Evolutionary conservation across 352 stramenopile species (phyloP).

Genomic region (Elongisporangium senticosum): DNA sequence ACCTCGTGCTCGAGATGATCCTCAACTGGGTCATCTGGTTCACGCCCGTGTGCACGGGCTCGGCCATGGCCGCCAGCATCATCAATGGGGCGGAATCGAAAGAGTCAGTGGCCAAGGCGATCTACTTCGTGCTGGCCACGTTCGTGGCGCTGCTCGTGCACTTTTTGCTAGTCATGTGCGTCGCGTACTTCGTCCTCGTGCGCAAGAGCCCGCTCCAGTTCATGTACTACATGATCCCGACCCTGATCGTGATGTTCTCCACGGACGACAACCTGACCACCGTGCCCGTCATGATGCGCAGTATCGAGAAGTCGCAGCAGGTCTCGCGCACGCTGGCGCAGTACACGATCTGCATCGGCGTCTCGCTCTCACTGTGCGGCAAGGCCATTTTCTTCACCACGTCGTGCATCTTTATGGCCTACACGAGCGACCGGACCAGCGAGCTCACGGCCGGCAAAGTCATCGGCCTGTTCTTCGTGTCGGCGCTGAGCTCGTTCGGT

Average conservation of each 20-base stretch:
- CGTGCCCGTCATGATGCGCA: constrained; percentile 56
- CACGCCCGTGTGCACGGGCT: constrained; percentile 41
- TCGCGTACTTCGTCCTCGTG: constrained; percentile 50
- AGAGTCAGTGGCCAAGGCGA: constrained; percentile 21
- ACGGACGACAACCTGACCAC: constrained; percentile 40
- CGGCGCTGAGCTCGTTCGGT: constrained; percentile 46
- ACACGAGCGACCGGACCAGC: constrained; percentile 35
- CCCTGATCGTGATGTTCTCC: constrained; percentile 50
- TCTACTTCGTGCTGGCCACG: constrained; percentile 40
- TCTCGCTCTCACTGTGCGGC: constrained; percentile 44
- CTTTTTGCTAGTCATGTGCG: constrained; percentile 49
- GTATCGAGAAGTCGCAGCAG: constrained; percentile 51
- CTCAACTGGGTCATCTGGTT: constrained; percentile 61
- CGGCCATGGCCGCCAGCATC: constrained; percentile 47
- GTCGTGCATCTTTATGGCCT: constrained; percentile 55
- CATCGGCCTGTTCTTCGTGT: constrained; percentile 36
- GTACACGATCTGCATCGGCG: constrained; percentile 47
- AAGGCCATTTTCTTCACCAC: constrained; percentile 48
- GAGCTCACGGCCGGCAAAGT: constrained; percentile 33
- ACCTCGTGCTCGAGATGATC: constrained; percentile 60
- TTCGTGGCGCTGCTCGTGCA: constrained; percentile 32
- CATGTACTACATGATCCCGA: constrained; percentile 43
- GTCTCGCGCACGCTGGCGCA: constrained; percentile 60
- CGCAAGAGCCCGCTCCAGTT: constrained; percentile 60
- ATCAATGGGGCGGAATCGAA: constrained; percentile 36